These are phyloP conservation scores for Colletotrichum chlorophyti DNA, from an alignment of 2,329 filamentous ascomycete genomes.

Conservation along the genomic window DNA sequence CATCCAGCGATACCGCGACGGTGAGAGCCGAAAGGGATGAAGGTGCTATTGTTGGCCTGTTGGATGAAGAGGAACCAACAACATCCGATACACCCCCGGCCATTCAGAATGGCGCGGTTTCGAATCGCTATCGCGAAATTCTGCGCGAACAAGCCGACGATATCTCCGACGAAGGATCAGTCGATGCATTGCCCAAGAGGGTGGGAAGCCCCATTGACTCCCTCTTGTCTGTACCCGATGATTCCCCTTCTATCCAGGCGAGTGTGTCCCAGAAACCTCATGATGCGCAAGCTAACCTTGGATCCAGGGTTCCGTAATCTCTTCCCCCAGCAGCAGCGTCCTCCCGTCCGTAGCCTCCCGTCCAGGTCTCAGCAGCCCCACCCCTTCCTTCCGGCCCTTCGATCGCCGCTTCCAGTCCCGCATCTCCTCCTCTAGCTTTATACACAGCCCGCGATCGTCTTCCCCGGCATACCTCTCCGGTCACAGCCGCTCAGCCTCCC, in stretches of 20 bases:
- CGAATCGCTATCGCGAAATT: conserved; percentile 53
- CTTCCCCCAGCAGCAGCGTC: conserved; percentile 76
- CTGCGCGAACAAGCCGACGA: conserved; percentile 51
- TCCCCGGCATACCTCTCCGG: conserved; percentile 80
- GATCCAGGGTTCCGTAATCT: conserved; percentile 62
- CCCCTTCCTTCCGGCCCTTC: conserved; percentile 88
- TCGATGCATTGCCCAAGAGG: conserved; percentile 59
- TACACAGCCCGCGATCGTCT: conserved; percentile 68
- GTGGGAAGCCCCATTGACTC: conserved; percentile 74
- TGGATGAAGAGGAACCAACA: conserved; percentile 42
- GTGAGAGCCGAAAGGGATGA: conserved; percentile 45
- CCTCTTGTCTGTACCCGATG: conserved; percentile 76
- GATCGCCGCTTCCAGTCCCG: conserved; percentile 93
- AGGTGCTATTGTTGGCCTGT: conserved; percentile 41
- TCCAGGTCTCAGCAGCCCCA: conserved; percentile 71
- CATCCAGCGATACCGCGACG: conserved; percentile 51
- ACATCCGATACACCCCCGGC: conserved; percentile 32
- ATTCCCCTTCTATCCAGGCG: conserved; percentile 85
- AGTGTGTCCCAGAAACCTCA: conserved; percentile 32
- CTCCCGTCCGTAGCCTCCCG: conserved; percentile 74
- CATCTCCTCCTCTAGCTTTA: conserved; percentile 66
- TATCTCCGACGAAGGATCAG: conserved; percentile 59
- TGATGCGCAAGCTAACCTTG: conserved; percentile 12
- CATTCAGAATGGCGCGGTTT: conserved; percentile 43
- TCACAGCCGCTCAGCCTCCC: conserved; percentile 82